A percentile compares a stretch with the other conserved stretches of the same genome.
Conservation (phyloP, 1,139 yeast species). For the Ogataea hybrid region DNA sequence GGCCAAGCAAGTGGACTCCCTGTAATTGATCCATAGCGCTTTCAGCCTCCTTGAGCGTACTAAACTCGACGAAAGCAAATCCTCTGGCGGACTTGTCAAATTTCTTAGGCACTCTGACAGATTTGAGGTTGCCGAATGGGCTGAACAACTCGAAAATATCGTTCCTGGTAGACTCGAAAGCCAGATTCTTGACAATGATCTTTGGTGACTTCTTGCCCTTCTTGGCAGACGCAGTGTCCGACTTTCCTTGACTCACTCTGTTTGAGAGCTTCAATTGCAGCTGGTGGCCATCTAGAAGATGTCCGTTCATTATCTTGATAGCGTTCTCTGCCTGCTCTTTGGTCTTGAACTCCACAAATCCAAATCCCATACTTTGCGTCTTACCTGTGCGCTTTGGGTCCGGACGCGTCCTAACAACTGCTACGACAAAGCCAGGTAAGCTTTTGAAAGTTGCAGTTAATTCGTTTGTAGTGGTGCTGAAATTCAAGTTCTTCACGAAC, state of each 20-base stretch:
- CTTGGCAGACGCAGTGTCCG: slow-evolving; percentile 23
- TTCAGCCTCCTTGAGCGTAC: slow-evolving; percentile 88
- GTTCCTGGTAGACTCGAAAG: slow-evolving; percentile 92
- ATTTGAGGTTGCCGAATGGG: slow-evolving; percentile 89
- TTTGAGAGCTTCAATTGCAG: slow-evolving; percentile 86
- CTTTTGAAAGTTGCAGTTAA: slow-evolving; percentile 63
- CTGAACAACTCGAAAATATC: slow-evolving; percentile 90
- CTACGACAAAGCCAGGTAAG: slow-evolving; percentile 76
- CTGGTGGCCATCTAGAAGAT: slow-evolving; percentile 83
- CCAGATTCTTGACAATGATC: slow-evolving; percentile 92
- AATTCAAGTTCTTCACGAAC: slow-evolving; percentile 89
- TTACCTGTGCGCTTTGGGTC: slow-evolving; percentile 72
- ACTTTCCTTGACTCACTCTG: slow-evolving; percentile 49
- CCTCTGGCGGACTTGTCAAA: slow-evolving; percentile 96
- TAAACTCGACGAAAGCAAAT: slow-evolving; percentile 94
- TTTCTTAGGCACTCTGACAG: slow-evolving; percentile 95
- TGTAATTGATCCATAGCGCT: slow-evolving; percentile 91
- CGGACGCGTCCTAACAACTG: slow-evolving; percentile 84
- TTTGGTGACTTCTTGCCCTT: slow-evolving; percentile 54
- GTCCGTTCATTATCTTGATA: slow-evolving; percentile 70
- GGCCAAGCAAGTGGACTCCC: slow-evolving; percentile 96
- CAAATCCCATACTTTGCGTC: slow-evolving; percentile 91
- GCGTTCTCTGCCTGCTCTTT: slow-evolving; percentile 79
- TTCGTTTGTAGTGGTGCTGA: slow-evolving; percentile 64
- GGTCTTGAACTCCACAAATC: slow-evolving; percentile 86